Base-by-base conservation (phyloP, 2,329 filamentous ascomycete genomes). In the Ophiostoma perfectum region DNA sequence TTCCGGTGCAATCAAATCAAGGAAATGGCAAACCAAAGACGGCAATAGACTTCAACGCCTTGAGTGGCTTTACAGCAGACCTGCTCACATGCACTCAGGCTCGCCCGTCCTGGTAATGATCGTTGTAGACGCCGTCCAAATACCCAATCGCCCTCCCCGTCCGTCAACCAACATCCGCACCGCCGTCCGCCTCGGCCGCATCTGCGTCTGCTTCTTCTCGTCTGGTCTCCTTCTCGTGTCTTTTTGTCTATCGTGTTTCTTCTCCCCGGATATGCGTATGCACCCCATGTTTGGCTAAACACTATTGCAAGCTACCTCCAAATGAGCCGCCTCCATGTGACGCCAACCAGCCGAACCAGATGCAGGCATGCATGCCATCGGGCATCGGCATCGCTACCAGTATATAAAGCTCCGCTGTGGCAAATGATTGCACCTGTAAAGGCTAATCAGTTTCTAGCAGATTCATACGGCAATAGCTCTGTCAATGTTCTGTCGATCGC, bases 11-110 rank as follows among this genome's bases (percentile, higher is more conserved):
- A 27, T 27, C 14, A 16, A 60, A 60, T 36, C 55, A 60, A 11
- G 55, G 55, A 60, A 60, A 60, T 60, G 55, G 55, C 55, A 60
- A 60, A 60, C 27, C 36, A 60, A 60, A 38, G 27, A 60, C n/a
- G 49, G n/a, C n/a, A 27, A 12, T 27, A 1, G 27, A 27, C 1
- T 27, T 2, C 27, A 27, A 27, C 27, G 27, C 27, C 18, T 55
- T 7, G 12, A 55, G 49, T 27, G 7, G 18, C 27, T 36, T 52
- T 4, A 4, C 49, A 27, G 18, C 49, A 36, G 49, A 7, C n/a
- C 27, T n/a, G 11, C n/a, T 18, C 16, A 49, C 47, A n/a, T 49
- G 47, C 47, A 49, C 47, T 12, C 47, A 52, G 16, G 4, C 5
- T 52, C 18, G 47, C 16, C 9, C 11, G 47, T 8, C 47, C 47